A percentile compares a stretch with the other conserved stretches of the same genome.
These are phyloP conservation scores for Rhododendron simsii DNA, from an alignment of 148 eudicot genomes.

Conservation along the genomic window DNA sequence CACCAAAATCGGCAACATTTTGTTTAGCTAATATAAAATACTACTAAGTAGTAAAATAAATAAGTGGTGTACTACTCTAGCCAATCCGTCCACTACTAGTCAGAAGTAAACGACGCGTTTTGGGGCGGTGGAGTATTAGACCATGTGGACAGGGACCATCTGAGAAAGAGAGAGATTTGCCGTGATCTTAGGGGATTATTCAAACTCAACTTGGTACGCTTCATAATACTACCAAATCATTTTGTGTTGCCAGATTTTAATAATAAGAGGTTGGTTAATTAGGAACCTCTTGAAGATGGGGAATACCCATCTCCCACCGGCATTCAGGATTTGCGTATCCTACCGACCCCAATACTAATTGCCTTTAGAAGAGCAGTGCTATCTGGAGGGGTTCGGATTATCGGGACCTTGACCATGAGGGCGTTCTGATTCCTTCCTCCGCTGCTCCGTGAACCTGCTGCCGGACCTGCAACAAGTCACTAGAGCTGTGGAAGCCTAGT, in stretches of 20 bases:
- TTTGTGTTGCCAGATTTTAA: background rate
- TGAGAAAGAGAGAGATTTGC: conserved; percentile 8
- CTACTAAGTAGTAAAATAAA: too few relatives aligned
- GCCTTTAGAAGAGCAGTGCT: background rate
- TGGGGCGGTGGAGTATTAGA: conserved; percentile 10
- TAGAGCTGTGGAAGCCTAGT: too few relatives aligned
- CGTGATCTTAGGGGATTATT: conserved; percentile 12
- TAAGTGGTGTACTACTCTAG: too few relatives aligned
- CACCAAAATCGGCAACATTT: background rate
- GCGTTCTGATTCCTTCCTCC: too few relatives aligned
- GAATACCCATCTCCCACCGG: background rate
- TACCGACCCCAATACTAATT: background rate
- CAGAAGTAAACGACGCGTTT: too few relatives aligned
- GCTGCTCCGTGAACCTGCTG: too few relatives aligned
- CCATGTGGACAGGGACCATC: background rate
- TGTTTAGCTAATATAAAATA: background rate
- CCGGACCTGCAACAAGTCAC: too few relatives aligned
- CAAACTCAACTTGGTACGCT: background rate
- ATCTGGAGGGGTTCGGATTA: too few relatives aligned
- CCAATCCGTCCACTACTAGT: too few relatives aligned
- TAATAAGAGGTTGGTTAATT: background rate
- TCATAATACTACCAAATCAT: background rate
- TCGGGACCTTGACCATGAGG: too few relatives aligned
- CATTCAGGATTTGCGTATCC: background rate
- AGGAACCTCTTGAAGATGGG: background rate